Evolutionary conservation across 208 protist genomes (phyloP).

Genomic region (Leishmania tropica): DNA sequence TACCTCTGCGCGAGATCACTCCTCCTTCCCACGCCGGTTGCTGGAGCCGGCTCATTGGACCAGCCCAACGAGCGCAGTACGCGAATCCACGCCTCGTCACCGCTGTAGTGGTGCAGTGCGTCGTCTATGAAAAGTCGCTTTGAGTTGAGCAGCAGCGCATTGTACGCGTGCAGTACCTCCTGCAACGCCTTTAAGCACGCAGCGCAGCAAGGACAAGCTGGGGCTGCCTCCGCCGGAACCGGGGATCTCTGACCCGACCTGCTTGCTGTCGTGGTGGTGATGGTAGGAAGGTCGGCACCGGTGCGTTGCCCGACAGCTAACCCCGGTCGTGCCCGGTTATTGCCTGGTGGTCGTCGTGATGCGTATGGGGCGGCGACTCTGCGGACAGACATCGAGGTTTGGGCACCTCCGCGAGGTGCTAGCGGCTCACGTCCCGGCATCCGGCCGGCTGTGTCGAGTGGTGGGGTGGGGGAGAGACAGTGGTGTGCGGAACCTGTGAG

Average conservation of each 20-base stretch:
- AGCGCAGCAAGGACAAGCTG: slow-evolving; percentile 31
- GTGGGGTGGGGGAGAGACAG: background rate
- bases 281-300: background rate
- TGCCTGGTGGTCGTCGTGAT: background rate
- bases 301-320: background rate
- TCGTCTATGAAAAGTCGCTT: slow-evolving; percentile 59
- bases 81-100: slow-evolving; percentile 65
- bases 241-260: background rate
- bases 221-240: background rate
- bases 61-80: slow-evolving; percentile 50
- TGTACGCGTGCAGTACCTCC: slow-evolving; percentile 31
- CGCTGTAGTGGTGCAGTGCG: slow-evolving; percentile 64
- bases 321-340: background rate
- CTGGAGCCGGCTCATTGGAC: background rate
- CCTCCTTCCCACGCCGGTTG: too few relatives aligned
- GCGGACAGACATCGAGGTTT: background rate
- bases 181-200: slow-evolving; percentile 16
- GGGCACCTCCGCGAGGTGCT: background rate
- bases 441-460: background rate
- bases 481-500: background rate
- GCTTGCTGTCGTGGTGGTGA: background rate
- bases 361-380: background rate
- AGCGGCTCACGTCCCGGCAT: slow-evolving; percentile 24
- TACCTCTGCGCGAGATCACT: background rate
- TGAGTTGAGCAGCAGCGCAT: slow-evolving; percentile 45